Conservation (phyloP, 2,329 filamentous ascomycete species). For the Myriosclerotinia curreyana region DNA sequence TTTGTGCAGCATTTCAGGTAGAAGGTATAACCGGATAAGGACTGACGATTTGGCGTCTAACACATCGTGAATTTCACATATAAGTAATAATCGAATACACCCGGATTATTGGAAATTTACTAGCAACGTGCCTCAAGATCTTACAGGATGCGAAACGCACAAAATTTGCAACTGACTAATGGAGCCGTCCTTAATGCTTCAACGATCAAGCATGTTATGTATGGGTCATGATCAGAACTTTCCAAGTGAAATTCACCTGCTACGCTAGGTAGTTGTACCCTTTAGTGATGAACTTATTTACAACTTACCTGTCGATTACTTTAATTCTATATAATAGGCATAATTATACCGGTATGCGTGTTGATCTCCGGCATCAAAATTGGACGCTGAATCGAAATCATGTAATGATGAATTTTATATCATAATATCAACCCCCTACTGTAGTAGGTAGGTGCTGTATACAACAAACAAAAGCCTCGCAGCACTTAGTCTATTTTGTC, state of each 20-base stretch:
- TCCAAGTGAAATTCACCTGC: background rate
- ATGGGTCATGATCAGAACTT: background rate
- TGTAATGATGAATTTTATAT: background rate
- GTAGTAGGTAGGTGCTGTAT: background rate
- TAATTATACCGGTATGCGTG: background rate
- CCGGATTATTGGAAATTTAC: background rate
- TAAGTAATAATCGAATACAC: background rate
- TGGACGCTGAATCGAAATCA: background rate
- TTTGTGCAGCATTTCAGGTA: slow-evolving; percentile 87
- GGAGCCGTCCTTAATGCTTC: background rate
- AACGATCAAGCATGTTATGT: background rate
- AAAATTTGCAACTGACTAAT: background rate
- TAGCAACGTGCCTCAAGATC: background rate
- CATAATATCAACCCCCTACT: background rate
- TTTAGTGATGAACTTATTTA: background rate
- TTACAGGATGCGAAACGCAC: background rate
- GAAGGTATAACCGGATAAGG: slow-evolving; percentile 38
- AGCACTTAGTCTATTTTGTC: background rate
- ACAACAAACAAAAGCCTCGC: background rate
- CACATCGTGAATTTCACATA: background rate
- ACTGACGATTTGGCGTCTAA: background rate
- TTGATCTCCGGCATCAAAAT: background rate
- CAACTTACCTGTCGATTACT: background rate
- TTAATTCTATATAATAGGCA: no score
- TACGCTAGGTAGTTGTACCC: background rate